phyloP scores from a whole-genome alignment of 495 filamentous ascomycete genomes.

The Daldinia caldariorum region DNA sequence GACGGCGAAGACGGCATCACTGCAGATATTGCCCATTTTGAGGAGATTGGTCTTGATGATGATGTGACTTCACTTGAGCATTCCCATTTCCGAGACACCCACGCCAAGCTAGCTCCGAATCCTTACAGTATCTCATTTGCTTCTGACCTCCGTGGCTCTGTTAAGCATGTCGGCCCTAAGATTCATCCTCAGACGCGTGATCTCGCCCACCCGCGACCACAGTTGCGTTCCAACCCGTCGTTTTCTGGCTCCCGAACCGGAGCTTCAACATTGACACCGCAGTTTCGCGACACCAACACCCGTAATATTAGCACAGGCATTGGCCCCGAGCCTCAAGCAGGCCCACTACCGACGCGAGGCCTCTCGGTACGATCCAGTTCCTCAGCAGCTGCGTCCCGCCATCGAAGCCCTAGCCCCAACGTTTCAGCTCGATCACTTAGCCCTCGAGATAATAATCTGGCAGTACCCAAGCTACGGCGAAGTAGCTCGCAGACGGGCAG shows the following conservation, averaged over 20 bases:
- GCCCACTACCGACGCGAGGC: slow-evolving; percentile 48
- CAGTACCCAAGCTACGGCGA: slow-evolving; percentile 59
- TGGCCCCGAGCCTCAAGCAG: slow-evolving; percentile 45
- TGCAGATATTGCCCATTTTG: slow-evolving; percentile 82
- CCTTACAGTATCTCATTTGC: slow-evolving; percentile 56
- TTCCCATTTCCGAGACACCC: slow-evolving; percentile 55
- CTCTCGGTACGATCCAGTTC: slow-evolving; percentile 51
- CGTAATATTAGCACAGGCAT: slow-evolving; percentile 40
- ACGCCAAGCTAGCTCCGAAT: slow-evolving; percentile 55
- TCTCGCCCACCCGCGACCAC: slow-evolving; percentile 39
- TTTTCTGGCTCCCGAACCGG: slow-evolving; percentile 32
- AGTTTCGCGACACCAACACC: slow-evolving; percentile 45
- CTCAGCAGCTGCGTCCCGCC: slow-evolving; percentile 38
- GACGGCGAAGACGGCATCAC: slow-evolving; percentile 65
- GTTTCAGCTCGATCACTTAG: slow-evolving; percentile 47
- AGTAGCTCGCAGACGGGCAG: slow-evolving; percentile 75
- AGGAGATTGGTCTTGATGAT: slow-evolving; percentile 91
- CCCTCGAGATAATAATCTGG: slow-evolving; percentile 57
- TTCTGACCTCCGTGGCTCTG: slow-evolving; percentile 54
- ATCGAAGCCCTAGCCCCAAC: slow-evolving; percentile 55
- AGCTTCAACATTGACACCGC: slow-evolving; percentile 34
- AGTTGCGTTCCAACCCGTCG: slow-evolving; percentile 33
- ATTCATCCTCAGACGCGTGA: slow-evolving; percentile 42
- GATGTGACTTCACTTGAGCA: slow-evolving; percentile 55
- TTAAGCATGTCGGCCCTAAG: slow-evolving; percentile 48